These are phyloP conservation scores for Wickerhamiella kurtzmanii DNA, from an alignment of 805 yeast species.

Conservation along the genomic window DNA sequence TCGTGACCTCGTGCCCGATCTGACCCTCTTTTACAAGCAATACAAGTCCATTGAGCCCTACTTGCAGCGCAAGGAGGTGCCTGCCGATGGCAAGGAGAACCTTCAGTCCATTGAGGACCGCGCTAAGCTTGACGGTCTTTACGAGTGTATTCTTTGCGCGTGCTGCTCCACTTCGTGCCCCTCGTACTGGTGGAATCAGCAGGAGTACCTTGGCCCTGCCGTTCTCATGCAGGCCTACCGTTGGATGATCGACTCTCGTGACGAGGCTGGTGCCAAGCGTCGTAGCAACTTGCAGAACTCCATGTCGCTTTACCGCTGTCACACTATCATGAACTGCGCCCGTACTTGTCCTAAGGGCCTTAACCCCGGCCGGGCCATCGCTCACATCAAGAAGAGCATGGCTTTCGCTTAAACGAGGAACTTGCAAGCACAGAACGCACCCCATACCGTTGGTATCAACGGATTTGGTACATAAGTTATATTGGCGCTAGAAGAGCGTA, in stretches of 20 bases:
- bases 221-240: slow-evolving; percentile 98
- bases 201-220: slow-evolving; percentile 96
- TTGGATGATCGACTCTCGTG: slow-evolving; percentile 97
- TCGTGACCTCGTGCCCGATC: slow-evolving; percentile 92
- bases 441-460: too few species aligned
- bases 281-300: slow-evolving; percentile 87
- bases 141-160: slow-evolving; percentile 96
- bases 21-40: slow-evolving; percentile 95
- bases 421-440: too few species aligned
- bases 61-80: slow-evolving; percentile 67
- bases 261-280: slow-evolving; percentile 71
- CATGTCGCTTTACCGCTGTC: slow-evolving; percentile 97
- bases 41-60: slow-evolving; percentile 96
- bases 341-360: slow-evolving; percentile 97
- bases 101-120: slow-evolving; percentile 86
- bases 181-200: slow-evolving; percentile 99
- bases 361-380: slow-evolving; percentile 96
- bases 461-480: neutral
- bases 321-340: slow-evolving; percentile 97
- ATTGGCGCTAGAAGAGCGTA: neutral
- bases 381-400: slow-evolving; percentile 88
- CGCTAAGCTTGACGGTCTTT: slow-evolving; percentile 89
- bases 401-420: slow-evolving; percentile 35
- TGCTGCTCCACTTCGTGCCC: slow-evolving; percentile 99
- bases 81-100: slow-evolving; percentile 86